Conservation (phyloP, 257 asterid genomes). For the Przewalskia tangutica region DNA sequence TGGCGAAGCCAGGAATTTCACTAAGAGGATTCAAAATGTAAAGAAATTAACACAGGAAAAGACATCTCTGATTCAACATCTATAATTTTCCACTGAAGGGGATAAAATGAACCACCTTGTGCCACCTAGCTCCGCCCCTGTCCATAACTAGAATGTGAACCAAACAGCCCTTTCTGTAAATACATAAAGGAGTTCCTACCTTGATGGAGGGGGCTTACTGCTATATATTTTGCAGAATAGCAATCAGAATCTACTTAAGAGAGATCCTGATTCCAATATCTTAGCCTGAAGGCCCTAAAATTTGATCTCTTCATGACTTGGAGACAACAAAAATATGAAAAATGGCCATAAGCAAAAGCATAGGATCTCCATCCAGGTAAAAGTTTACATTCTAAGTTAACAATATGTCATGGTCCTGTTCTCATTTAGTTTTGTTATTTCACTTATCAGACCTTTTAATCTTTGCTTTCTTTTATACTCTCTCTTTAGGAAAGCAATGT, state of each 20-base stretch:
- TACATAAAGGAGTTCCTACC: background rate
- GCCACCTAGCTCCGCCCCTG: background rate
- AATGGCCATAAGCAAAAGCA: slow-evolving; percentile 33
- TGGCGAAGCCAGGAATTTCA: background rate
- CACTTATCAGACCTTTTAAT: background rate
- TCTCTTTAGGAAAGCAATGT: slow-evolving; percentile 35
- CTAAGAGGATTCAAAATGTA: too few species aligned
- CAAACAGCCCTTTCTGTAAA: background rate
- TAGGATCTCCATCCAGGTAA: slow-evolving; percentile 30
- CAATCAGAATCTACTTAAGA: background rate
- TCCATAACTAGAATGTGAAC: background rate
- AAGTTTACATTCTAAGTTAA: background rate
- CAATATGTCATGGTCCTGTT: background rate
- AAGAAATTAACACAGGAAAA: too few species aligned
- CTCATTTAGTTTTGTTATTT: too few species aligned
- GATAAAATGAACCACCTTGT: too few species aligned
- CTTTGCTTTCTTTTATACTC: background rate
- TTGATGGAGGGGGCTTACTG: background rate
- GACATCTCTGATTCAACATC: too few species aligned
- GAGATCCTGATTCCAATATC: background rate
- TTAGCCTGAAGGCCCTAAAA: background rate
- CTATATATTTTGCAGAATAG: background rate
- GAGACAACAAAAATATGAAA: slow-evolving; percentile 1
- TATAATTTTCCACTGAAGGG: too few species aligned
- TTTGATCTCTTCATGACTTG: background rate